These are phyloP conservation scores for Debaryomyces maramus DNA, from an alignment of 805 yeast species.

Conservation along the genomic window DNA sequence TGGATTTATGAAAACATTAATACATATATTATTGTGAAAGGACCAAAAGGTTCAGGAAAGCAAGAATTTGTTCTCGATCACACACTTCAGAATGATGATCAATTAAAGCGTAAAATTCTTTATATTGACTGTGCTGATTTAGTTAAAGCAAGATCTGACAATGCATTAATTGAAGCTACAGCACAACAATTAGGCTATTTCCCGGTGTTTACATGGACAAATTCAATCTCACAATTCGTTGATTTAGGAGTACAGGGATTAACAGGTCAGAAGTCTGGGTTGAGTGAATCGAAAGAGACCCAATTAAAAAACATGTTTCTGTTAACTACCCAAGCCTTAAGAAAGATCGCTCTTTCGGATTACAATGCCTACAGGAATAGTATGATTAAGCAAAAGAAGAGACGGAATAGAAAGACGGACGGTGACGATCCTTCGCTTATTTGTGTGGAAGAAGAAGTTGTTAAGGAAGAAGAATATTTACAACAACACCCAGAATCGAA, in stretches of 20 bases:
- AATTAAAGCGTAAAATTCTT: constrained; percentile 47
- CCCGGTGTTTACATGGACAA: constrained; percentile 93
- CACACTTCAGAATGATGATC: constrained; percentile 55
- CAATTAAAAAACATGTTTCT: constrained; percentile 80
- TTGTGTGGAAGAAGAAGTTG: constrained; percentile 23
- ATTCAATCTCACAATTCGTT: constrained; percentile 70
- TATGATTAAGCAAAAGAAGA: constrained; percentile 18
- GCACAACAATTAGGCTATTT: constrained; percentile 84
- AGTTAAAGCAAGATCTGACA: constrained; percentile 72
- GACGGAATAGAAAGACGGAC: constrained; percentile 13
- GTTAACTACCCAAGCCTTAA: constrained; percentile 69
- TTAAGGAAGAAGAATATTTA: constrained; percentile 77
- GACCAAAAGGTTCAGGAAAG: constrained; percentile 97
- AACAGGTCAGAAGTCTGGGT: constrained; percentile 91
- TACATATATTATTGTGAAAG: constrained; percentile 85
- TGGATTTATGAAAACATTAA: constrained; percentile 89
- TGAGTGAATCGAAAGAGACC: constrained; percentile 77
- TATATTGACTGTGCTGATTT: constrained; percentile 78
- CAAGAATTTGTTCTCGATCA: constrained; percentile 71
- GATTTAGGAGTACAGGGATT: constrained; percentile 88
- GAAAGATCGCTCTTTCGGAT: constrained; percentile 50
- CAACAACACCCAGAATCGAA: constrained; percentile 83
- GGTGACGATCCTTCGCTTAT: neutral
- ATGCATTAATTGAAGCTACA: constrained; percentile 61
- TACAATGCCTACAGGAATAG: constrained; percentile 28